Evolutionary conservation across 768 basidiomycete species (phyloP), one percentile per base, ranked within the genome.

Genomic region (Epithele typhae): DNA sequence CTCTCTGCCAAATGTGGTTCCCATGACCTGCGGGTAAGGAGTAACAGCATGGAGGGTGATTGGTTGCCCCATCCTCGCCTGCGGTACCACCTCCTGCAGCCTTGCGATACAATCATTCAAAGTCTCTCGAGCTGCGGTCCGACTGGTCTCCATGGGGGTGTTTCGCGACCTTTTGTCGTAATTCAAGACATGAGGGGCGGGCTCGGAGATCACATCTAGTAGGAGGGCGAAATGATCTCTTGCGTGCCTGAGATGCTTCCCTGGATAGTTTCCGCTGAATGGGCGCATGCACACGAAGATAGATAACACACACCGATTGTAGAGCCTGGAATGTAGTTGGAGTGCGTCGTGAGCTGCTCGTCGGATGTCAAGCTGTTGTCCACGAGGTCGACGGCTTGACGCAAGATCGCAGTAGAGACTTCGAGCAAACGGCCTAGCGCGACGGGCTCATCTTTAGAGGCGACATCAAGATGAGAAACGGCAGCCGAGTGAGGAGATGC

Each of bases 171-270:
- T 75, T 15, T 75, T 73, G 63, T 92, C 90, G 61, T 92, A 92
- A 14, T 82, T 86, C 42, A 92, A 60, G 35, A 78, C 66, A 57
- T 76, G 70, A 34, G 77, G 74, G 17, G 68, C 61, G 22, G 71
- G 59, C 11, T 73, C 68, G 18, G 69, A 59, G 41, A 82, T 64
- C 37, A 73, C 77, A 25, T 83, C 77, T 35, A 81, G 58, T 5
- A 91, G 73, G 22, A 91, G 74, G 43, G 74, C 69, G 59, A 87
- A 92, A 59, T 92, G 91, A 58, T 92, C 90, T 45, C 84, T 74
- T 19, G 87, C 87, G 71, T 92, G 90, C 32, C 90, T 81, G 35
- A 92, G 61, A 61, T 92, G 90, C 67, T 92, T 92, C 40, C 89
- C 89, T 91, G 21, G 17, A 43, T 37, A 27, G 27, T n/a, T 36